Evolutionary conservation across 495 filamentous ascomycete species (phyloP), one percentile per base, ranked within the genome.

Genomic region (Aspergillus coremiiformis): DNA sequence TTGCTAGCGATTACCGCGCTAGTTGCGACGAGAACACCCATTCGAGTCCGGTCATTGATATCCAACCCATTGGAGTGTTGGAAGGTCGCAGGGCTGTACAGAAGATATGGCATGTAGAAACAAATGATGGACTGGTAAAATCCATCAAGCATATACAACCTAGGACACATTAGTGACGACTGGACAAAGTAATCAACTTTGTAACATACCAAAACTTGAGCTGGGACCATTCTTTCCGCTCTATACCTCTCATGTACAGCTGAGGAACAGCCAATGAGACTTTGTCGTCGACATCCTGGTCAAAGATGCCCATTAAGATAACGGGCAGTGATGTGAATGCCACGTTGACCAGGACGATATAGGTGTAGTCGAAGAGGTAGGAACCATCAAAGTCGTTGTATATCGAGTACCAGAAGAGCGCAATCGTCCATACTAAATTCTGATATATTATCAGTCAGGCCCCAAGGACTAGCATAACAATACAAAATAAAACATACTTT

Each of bases 391-490:
- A 96, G 67, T 93, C 85, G 78, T 86, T 89, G 71, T 86, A 97
- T 49, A 93, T 85, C 67, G 93, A 91, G 72, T 88, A 99, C 94
- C 93, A 99, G 77, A 97, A 95, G 48, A 99, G 85, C 21, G 89
- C 82, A 61, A 96, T 89, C 14, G 90, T 96, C 94, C 94, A 99
- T 44, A 97, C 85, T 71, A 99, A 84, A 72, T 96, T 97, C 87
- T 86, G 29, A 21, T 19, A 1, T 21, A 19, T 3, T 41, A 22
- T 52, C 7, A 22, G 44, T 57, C 12, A n/a, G 47, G 62, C 24
- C 64, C 56, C 55, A 45, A 42, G 23, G 30, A 35, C 37, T 2
- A 41, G 30, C 24, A 39, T 21, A 26, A 30, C 21, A 17, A 42
- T 14, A 5, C 15, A 4, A 44, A 22, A 7, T 5, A 30, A 19